Base-by-base conservation (phyloP, 495 filamentous ascomycete genomes). In the Aspergillus sclerotiicarbonarius region DNA sequence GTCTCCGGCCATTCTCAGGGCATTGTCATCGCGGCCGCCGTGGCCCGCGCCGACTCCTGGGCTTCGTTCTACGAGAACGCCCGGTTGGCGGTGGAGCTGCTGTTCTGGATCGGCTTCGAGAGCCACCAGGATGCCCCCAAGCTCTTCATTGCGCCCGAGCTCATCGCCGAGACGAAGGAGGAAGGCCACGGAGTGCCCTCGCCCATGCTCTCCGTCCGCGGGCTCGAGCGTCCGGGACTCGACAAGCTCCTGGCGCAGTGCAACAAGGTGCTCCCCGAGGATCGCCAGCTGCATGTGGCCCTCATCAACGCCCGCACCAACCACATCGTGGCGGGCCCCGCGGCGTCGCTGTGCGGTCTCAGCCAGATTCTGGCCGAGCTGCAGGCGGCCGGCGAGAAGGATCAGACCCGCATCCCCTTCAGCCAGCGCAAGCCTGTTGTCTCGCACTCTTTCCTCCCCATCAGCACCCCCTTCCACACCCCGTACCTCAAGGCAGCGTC, bases 1-100 rank as follows among this genome's bases (percentile, higher is more conserved):
- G 54, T 53, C 7, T 57, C 61, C 21, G 67, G 67, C 12, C 67
- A 70, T 56, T 66, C 62, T 30, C 67, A 70, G 37, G 68, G 68
- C 16, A 67, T 68, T 16, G 57, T 67, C 13, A 58, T 62, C 7
- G 66, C 68, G 4, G 60, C 62, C 25, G 61, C 57, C 12, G 55
- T 71, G 31, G 53, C 66, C 12, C 56, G 46, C 0, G 56, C 64
- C 15, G 53, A 55, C 13, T 56, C 53, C 20, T 71, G 66, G 66
- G 53, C 61, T 10, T 49, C 58, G 9, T 67, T 69, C 29, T 49
- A 65, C 18, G 46, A 33, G 0, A 51, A 52, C 13, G 58, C 55
- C 21, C 31, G 46, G 13, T 31, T 39, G 15, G 64, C 62, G 3
- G n/a, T 62, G 10, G 53, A 54, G 10, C 48, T 54, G 18, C 56